phyloP scores from a whole-genome alignment of 371 early-diverging fungal species.

The Mortierella sp. region DNA sequence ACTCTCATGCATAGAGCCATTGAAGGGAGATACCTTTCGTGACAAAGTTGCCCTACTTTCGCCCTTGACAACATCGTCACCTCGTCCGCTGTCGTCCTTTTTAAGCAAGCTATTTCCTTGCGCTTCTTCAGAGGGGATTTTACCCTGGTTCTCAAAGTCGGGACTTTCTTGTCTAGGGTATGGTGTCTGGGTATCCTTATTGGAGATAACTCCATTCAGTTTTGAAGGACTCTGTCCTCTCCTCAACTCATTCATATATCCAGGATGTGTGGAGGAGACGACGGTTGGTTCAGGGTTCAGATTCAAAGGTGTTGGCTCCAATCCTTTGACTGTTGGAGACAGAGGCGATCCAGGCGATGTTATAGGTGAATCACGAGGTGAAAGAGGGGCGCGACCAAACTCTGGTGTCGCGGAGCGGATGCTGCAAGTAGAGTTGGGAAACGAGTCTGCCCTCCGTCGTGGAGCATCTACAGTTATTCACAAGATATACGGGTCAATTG shows the following conservation, averaged over 20 bases:
- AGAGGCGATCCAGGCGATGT: conserved; percentile 41
- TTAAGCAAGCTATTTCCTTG: neutral
- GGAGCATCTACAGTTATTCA: conserved; percentile 37
- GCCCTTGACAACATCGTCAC: conserved; percentile 9
- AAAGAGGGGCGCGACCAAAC: conserved; percentile 30
- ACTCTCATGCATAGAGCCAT: conserved; percentile 21
- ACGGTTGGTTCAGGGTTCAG: conserved; percentile 17
- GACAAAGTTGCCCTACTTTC: conserved; percentile 13
- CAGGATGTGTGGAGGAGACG: conserved; percentile 5
- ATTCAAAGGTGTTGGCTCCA: conserved; percentile 26
- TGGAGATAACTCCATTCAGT: neutral
- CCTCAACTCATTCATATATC: conserved; percentile 6
- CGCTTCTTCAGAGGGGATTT: neutral
- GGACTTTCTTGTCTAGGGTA: conserved; percentile 14
- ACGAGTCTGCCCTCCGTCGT: conserved; percentile 57
- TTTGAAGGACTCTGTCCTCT: conserved; percentile 19
- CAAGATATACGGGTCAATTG: neutral
- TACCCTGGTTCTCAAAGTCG: neutral
- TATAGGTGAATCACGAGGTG: conserved; percentile 28
- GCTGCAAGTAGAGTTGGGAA: conserved; percentile 47
- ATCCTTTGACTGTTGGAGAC: conserved; percentile 16
- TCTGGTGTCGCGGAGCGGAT: conserved; percentile 49
- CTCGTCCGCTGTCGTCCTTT: conserved; percentile 24
- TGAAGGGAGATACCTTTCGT: conserved; percentile 12
- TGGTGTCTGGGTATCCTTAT: conserved; percentile 1